Evolutionary conservation across 768 basidiomycete genomes (phyloP), one percentile per base, ranked within the genome.

Genomic region (Austroboletus eburneus): DNA sequence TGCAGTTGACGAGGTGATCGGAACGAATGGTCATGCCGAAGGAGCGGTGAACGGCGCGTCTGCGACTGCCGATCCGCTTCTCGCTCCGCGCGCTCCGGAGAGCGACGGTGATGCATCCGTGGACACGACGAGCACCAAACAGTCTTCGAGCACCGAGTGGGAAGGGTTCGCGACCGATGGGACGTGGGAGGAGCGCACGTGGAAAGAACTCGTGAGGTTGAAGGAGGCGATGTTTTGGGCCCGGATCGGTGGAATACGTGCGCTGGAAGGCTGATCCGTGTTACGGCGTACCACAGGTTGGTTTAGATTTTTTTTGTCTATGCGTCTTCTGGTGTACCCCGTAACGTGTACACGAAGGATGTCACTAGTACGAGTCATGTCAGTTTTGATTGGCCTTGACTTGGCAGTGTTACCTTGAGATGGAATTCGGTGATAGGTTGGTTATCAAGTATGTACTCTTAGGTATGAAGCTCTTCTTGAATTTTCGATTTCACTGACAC

Each of bases 201-300:
- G 89, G 88, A 85, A 83, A 57, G 86, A 90, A 67, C 62, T 93
- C 17, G 73, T 80, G 16, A 73, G 73, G 36, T 62, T 93, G 52
- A 78, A 81, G 49, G 87, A 91, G 63, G 83, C 87, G 35, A 86
- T 92, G 87, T 92, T 87, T 62, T 91, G 81, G 85, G 85, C 89
- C 18, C 70, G 91, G 44, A 66, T 90, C 39, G 90, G 90, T 1
- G 80, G 75, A 6, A 43, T 70, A 43, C 58, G 59, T 36, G 38
- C 46, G 8, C 40, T 38, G 32, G 46, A 43, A 20, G 47, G 17
- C 12, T 51, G 47, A 46, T 39, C 9, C n/a, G n/a, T n/a, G n/a
- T n/a, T n/a, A n/a, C n/a, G n/a, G n/a, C n/a, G n/a, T n/a, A n/a
- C n/a, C n/a, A n/a, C n/a, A n/a, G n/a, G n/a, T n/a, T n/a, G n/a